Conservation (phyloP, 148 eudicot species). For the Gaultheria prostrata region DNA sequence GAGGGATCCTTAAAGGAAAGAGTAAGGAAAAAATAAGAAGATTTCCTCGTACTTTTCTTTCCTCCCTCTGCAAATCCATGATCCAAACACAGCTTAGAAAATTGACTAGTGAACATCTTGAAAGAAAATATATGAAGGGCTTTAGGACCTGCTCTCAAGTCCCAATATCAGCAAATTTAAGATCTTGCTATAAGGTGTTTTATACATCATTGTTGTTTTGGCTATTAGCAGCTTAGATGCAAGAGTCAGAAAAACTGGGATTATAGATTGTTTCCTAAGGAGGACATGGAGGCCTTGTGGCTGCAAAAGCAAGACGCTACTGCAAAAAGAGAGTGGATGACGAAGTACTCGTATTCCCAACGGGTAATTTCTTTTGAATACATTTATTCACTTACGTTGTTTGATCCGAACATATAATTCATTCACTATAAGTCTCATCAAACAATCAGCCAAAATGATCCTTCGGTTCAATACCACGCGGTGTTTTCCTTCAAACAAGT, state of each 20-base stretch:
- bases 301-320: constrained; percentile 52
- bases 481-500: neutral
- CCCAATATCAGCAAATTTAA: neutral
- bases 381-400: neutral
- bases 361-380: constrained; percentile 35
- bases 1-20: neutral
- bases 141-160: no score
- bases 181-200: neutral
- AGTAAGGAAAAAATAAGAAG: no score
- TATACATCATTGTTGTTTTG: neutral
- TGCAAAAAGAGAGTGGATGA: constrained; percentile 63
- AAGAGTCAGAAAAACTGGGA: constrained; percentile 53
- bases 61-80: no score
- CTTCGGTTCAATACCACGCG: neutral
- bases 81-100: no score
- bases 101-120: no score
- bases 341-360: constrained; percentile 72
- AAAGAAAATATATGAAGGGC: no score
- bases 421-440: neutral
- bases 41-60: no score
- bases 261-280: constrained; percentile 43
- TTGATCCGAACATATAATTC: neutral
- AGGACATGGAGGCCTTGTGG: constrained; percentile 49
- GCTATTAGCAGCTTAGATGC: constrained; percentile 40
- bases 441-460: neutral